phyloP scores from a whole-genome alignment of 2,329 filamentous ascomycete genomes.

The Amauroascus niger region DNA sequence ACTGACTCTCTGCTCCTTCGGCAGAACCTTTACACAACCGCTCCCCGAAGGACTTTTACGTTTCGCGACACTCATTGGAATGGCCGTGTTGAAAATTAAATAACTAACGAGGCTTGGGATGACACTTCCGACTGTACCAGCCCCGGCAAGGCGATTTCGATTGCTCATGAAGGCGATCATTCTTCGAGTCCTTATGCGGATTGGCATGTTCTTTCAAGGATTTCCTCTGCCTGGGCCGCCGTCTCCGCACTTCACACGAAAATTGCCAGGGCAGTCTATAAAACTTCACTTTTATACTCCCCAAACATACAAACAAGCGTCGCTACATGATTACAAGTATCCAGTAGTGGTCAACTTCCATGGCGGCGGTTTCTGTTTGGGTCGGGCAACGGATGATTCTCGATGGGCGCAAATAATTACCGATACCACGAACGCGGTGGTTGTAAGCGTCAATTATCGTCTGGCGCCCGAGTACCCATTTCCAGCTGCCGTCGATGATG shows the following conservation, averaged over 20 bases:
- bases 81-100: background rate
- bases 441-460: slow-evolving; percentile 53
- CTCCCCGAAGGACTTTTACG: background rate
- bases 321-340: slow-evolving; percentile 37
- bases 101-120: background rate
- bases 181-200: slow-evolving; percentile 58
- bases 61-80: background rate
- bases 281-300: slow-evolving; percentile 54
- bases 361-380: slow-evolving; percentile 54
- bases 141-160: background rate
- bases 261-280: slow-evolving; percentile 36
- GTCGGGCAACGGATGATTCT: slow-evolving; percentile 50
- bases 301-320: slow-evolving; percentile 27
- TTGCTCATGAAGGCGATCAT: slow-evolving; percentile 50
- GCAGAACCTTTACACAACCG: background rate
- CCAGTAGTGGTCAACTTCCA: slow-evolving; percentile 56
- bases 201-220: slow-evolving; percentile 60
- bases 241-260: slow-evolving; percentile 49
- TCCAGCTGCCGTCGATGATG: slow-evolving; percentile 55
- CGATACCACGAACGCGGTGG: slow-evolving; percentile 47
- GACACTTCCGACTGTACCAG: background rate
- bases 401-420: slow-evolving; percentile 50
- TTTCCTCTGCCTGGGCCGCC: slow-evolving; percentile 53
- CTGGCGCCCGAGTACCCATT: slow-evolving; percentile 53
- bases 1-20: background rate